A percentile compares a stretch with the other conserved stretches of the same genome.
Conservation (phyloP, 495 filamentous ascomycete genomes). For the Cenococcum geophilum region DNA sequence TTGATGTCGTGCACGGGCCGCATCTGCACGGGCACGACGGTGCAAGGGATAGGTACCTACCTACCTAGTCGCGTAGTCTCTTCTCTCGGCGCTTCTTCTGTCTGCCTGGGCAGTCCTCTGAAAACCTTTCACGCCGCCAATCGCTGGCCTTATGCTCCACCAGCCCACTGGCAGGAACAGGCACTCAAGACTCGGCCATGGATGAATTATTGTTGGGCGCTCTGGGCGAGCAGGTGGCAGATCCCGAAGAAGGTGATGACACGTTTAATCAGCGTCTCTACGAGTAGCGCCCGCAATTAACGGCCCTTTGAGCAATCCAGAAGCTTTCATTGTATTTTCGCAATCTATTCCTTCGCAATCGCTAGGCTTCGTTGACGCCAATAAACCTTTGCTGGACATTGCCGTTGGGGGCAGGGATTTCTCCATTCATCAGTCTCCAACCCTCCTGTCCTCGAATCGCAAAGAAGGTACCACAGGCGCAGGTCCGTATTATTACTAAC, state of each 20-base stretch:
- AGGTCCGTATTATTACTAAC: conserved; percentile 47
- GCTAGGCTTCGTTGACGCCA: conserved; percentile 77
- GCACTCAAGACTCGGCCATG: conserved; percentile 28
- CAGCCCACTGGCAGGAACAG: no score
- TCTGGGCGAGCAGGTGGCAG: conserved; percentile 33
- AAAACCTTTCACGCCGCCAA: no score
- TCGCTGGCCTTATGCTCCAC: no score
- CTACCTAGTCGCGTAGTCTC: no score
- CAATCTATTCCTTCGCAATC: conserved; percentile 66
- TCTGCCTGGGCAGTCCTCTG: no score
- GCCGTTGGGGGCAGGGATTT: conserved; percentile 64
- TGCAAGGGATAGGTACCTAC: no score
- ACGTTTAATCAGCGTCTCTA: background rate
- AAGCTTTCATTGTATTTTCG: conserved; percentile 81
- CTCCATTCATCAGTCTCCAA: conserved; percentile 78
- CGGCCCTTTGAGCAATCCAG: conserved; percentile 42
- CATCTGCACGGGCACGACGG: no score
- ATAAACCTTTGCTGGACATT: conserved; percentile 58
- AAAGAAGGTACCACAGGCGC: conserved; percentile 86
- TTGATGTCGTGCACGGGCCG: no score
- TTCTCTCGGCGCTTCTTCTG: no score
- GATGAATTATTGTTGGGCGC: conserved; percentile 29
- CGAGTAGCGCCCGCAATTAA: background rate
- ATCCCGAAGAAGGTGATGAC: conserved; percentile 36
- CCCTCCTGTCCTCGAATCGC: conserved; percentile 68